Evolutionary conservation across 225 moss, liverwort and hornwort genomes (phyloP).

Genomic region (Marchantia paleacea): DNA sequence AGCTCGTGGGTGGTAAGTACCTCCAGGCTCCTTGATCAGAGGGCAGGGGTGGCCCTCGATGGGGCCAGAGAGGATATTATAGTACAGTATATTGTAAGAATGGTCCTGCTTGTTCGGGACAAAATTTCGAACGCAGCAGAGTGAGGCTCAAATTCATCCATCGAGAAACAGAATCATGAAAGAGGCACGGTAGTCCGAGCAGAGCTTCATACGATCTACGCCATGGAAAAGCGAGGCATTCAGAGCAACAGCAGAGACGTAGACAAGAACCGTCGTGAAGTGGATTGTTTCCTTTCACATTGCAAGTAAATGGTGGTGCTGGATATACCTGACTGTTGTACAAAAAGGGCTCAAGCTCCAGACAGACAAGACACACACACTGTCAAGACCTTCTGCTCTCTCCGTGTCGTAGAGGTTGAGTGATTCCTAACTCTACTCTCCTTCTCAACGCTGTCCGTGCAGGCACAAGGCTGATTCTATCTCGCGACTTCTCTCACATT

Average conservation of each 20-base stretch:
- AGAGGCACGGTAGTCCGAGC: too few species aligned
- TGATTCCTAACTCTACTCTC: not conserved
- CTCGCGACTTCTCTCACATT: not conserved
- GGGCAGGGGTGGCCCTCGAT: too few species aligned
- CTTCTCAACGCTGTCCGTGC: not conserved
- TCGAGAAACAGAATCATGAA: not conserved
- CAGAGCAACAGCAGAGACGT: too few species aligned
- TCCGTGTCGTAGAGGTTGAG: not conserved
- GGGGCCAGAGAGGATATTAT: too few species aligned
- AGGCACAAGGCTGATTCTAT: not conserved
- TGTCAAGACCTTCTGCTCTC: not conserved
- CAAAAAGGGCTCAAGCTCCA: not conserved
- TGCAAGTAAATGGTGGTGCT: constrained; percentile 2
- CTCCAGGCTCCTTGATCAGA: too few species aligned
- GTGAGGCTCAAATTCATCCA: not conserved
- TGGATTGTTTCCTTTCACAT: not conserved
- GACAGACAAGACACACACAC: not conserved
- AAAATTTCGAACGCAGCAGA: not conserved
- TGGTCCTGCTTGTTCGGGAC: too few species aligned
- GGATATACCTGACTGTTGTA: constrained; percentile 8
- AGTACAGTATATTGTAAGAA: too few species aligned
- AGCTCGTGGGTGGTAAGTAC: too few species aligned
- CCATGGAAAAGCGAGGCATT: too few species aligned
- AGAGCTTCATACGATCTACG: too few species aligned
- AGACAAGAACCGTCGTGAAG: not conserved